These are phyloP conservation scores for Salmacisia buchloeana DNA, from an alignment of 1,284 basidiomycete species.

Conservation along the genomic window DNA sequence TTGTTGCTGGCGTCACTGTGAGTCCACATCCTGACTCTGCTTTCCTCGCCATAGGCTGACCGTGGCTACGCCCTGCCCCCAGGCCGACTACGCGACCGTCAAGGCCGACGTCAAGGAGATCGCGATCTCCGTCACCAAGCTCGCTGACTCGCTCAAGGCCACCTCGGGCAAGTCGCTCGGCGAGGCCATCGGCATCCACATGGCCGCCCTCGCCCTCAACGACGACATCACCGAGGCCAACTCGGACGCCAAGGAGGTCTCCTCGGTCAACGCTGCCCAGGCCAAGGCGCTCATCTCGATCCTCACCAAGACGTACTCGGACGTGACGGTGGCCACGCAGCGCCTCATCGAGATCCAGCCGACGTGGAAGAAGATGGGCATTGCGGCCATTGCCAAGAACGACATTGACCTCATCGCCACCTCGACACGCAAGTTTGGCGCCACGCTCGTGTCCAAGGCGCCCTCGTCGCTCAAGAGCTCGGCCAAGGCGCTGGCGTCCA, in stretches of 20 bases:
- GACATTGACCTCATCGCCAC: conserved; percentile 8
- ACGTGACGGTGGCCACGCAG: conserved; percentile 6
- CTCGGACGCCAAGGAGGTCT: conserved; percentile 9
- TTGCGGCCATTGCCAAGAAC: conserved; percentile 11
- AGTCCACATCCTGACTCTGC: conserved; percentile 1
- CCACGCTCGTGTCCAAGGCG: conserved; percentile 8
- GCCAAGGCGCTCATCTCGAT: conserved; percentile 10
- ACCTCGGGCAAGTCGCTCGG: background rate
- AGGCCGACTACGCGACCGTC: conserved; percentile 13
- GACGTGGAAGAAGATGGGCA: conserved; percentile 11
- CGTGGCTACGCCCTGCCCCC: conserved; percentile 7
- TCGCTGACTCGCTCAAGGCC: background rate
- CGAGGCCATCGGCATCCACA: conserved; percentile 6
- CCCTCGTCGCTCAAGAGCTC: conserved; percentile 2
- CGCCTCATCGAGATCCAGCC: conserved; percentile 11
- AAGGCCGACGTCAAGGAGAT: conserved; percentile 13
- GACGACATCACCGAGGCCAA: background rate
- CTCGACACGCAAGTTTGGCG: conserved; percentile 8
- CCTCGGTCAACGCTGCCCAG: conserved; percentile 11
- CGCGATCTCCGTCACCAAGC: conserved; percentile 8
- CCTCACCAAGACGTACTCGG: background rate
- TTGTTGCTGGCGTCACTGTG: background rate
- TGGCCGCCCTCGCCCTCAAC: conserved; percentile 10
- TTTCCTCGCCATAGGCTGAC: conserved; percentile 1
- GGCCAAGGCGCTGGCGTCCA: conserved; percentile 4